Conservation (phyloP, 2,329 filamentous ascomycete genomes). For the Claviceps sp. region DNA sequence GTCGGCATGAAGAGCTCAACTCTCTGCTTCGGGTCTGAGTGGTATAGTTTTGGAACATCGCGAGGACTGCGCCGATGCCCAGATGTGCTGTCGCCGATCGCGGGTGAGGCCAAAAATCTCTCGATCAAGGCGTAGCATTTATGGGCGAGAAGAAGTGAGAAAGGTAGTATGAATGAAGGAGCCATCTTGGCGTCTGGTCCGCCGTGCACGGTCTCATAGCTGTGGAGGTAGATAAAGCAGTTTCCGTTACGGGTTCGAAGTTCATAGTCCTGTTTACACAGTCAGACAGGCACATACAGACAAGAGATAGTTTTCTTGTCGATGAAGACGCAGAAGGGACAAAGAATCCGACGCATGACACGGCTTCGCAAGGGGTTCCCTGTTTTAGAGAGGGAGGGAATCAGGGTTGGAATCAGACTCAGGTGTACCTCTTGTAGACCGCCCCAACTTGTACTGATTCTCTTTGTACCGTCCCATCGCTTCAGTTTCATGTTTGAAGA, state of each 20-base stretch:
- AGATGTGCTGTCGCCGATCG: constrained; percentile 15
- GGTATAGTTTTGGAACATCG: constrained; percentile 21
- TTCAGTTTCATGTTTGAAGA: constrained; percentile 1
- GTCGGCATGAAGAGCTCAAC: constrained; percentile 59
- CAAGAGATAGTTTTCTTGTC: background rate
- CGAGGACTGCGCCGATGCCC: constrained; percentile 11
- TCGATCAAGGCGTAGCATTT: constrained; percentile 49
- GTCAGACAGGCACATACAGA: background rate
- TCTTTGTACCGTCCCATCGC: constrained; percentile 8
- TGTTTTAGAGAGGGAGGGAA: background rate
- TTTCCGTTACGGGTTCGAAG: constrained; percentile 56
- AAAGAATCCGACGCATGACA: background rate
- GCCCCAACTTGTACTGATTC: constrained; percentile 6
- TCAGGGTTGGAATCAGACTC: background rate
- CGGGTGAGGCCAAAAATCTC: constrained; percentile 25
- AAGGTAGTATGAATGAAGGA: constrained; percentile 54
- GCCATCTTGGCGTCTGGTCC: constrained; percentile 47
- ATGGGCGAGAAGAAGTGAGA: constrained; percentile 40
- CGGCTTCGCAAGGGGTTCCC: background rate
- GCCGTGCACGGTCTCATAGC: constrained; percentile 16
- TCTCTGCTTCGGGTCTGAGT: constrained; percentile 16
- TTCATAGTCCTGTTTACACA: constrained; percentile 48
- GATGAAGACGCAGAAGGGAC: background rate
- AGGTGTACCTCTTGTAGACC: constrained; percentile 5
- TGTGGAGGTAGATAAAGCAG: constrained; percentile 57